phyloP scores from a whole-genome alignment of 2,329 filamentous ascomycete species.

The Alternaria postmessia region DNA sequence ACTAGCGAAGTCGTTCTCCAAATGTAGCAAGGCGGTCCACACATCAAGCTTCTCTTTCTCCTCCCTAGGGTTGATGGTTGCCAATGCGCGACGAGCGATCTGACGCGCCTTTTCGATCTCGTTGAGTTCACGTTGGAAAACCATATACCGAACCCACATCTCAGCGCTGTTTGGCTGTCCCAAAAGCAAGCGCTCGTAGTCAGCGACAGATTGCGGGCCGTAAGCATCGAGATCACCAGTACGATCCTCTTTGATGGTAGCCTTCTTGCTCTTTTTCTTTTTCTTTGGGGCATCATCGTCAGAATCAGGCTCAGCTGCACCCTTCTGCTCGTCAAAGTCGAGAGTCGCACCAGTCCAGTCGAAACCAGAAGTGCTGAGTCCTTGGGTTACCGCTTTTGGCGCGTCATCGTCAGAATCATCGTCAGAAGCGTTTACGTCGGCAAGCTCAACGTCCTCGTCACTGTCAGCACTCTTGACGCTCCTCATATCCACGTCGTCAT shows the following conservation, averaged over 20 bases:
- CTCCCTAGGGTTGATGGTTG: conserved; percentile 89
- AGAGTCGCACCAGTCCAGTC: conserved; percentile 80
- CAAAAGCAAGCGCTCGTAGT: conserved; percentile 92
- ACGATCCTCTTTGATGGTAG: conserved; percentile 82
- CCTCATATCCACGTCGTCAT: conserved; percentile 55
- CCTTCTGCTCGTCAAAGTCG: conserved; percentile 62
- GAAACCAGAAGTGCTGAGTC: conserved; percentile 78
- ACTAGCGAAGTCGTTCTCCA: conserved; percentile 89
- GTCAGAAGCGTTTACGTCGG: conserved; percentile 45
- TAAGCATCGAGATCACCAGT: conserved; percentile 91
- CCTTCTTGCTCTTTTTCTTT: conserved; percentile 77
- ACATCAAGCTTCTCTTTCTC: conserved; percentile 93
- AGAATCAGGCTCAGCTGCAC: conserved; percentile 61
- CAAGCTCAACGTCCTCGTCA: conserved; percentile 49
- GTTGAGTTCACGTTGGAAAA: conserved; percentile 93
- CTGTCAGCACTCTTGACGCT: conserved; percentile 52
- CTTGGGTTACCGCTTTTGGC: conserved; percentile 36
- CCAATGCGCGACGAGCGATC: conserved; percentile 87
- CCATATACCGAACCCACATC: conserved; percentile 97
- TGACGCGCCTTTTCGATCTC: conserved; percentile 88
- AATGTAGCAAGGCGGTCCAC: conserved; percentile 92
- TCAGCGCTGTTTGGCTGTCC: conserved; percentile 92
- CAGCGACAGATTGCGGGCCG: conserved; percentile 86
- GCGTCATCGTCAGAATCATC: conserved; percentile 33
- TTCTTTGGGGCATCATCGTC: conserved; percentile 60